Base-by-base conservation (phyloP, 2,329 filamentous ascomycete genomes). In the Colletotrichum magnum region DNA sequence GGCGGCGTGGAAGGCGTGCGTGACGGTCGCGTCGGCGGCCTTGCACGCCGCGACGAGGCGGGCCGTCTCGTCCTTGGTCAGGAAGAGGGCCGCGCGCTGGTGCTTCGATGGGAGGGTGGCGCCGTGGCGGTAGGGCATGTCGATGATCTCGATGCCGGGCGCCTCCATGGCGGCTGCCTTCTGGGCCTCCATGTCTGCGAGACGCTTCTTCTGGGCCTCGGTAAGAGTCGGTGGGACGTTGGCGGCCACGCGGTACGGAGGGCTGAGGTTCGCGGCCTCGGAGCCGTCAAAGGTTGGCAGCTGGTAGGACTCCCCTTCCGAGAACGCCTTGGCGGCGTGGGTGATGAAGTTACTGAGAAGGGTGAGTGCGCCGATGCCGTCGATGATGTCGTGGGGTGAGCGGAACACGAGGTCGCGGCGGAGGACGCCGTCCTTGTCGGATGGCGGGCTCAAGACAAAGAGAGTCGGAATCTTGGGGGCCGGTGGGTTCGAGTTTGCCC, bases 351-450 rank as follows among this genome's bases (percentile, higher is more conserved):
- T 78, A 59, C 80, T 74, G 28, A 81, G 69, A 2, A 82, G 71
- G 3, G 75, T 74, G 4, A 82, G 74, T 2, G 79, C 79, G 6
- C 81, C 81, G 2, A 82, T 77, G 0, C 81, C 80, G 39, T 83
- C 81, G 6, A 82, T 77, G n/a, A 82, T 77, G 12, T 82, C 79
- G 58, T 82, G 80, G 0, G 78, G 79, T 2, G 77, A 79, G 1
- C 80, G 77, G 16, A 83, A 72, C 5, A 82, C 71, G 0, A 81
- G 66, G 41, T 82, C 81, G 1, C 76, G 74, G 0, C 73, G 75
- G 9, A 75, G 36, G 12, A 26, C 15, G 5, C 36, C 62, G 4
- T 56, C 43, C 1, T 28, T n/a, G 4, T 47, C n/a, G 16, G 54
- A 32, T 32, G 73, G 70, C 0, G 73, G 73, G 13, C 68, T 60